These are phyloP conservation scores for Leptographium galeiforme DNA, from an alignment of 2,329 filamentous ascomycete species.

Conservation along the genomic window DNA sequence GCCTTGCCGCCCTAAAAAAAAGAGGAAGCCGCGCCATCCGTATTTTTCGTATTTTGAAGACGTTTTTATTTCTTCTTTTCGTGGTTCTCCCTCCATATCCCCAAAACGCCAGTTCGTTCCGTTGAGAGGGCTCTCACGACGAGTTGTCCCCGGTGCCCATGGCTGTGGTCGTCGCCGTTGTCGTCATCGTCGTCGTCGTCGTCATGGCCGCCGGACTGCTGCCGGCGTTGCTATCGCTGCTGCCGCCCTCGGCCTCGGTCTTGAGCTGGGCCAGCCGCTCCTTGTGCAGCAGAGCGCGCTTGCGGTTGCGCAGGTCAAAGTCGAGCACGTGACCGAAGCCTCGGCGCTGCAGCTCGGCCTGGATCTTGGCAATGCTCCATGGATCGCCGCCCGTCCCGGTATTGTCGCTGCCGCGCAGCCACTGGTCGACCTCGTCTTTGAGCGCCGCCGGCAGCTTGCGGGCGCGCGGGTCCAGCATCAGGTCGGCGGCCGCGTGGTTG, in stretches of 20 bases:
- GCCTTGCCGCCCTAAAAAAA: too few species aligned
- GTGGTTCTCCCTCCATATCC: too few species aligned
- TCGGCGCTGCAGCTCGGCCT: conserved; percentile 20
- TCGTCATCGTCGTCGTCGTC: too few species aligned
- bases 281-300: conserved; percentile 18
- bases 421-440: conserved; percentile 20
- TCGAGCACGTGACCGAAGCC: conserved; percentile 22
- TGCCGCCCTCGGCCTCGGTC: not conserved
- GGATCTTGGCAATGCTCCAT: conserved; percentile 21
- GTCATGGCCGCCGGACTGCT: not conserved
- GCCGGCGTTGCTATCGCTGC: not conserved
- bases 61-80: too few species aligned
- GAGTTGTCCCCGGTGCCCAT: not conserved
- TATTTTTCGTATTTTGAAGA: too few species aligned
- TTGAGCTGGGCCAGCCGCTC: conserved; percentile 9
- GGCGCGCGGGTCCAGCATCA: conserved; percentile 21
- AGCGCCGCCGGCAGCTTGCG: conserved; percentile 19
- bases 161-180: too few species aligned
- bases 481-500: conserved; percentile 22
- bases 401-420: conserved; percentile 15
- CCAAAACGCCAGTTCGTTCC: too few species aligned
- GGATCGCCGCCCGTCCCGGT: not conserved
- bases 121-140: too few species aligned
- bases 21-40: too few species aligned
- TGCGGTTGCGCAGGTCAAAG: conserved; percentile 23